These are phyloP conservation scores for Yamadazyma taylorii DNA, from an alignment of 1,139 yeast genomes.

Conservation along the genomic window DNA sequence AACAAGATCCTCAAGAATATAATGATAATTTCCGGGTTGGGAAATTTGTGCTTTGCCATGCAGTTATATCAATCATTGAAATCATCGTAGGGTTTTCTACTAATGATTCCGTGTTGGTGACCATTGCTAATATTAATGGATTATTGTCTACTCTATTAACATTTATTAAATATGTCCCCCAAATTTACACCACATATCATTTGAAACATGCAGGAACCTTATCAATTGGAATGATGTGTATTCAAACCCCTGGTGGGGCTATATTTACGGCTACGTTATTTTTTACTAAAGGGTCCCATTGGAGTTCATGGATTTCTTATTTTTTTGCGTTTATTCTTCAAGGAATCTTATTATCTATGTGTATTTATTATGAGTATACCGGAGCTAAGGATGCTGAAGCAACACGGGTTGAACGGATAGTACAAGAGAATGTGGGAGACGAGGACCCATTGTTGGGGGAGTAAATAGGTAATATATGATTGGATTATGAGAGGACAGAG, in stretches of 20 bases:
- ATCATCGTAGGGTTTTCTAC: constrained; percentile 30
- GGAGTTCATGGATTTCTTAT: constrained; percentile 89
- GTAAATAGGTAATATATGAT: too few species aligned
- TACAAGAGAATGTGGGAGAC: constrained; percentile 23
- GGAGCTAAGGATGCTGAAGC: constrained; percentile 33
- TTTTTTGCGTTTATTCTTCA: constrained; percentile 72
- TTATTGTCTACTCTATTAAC: constrained; percentile 62
- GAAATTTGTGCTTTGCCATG: constrained; percentile 36
- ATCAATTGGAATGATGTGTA: constrained; percentile 77
- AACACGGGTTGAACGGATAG: constrained; percentile 32
- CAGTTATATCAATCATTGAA: constrained; percentile 33
- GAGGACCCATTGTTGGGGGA: neutral
- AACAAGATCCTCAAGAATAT: constrained; percentile 49
- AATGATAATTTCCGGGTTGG: constrained; percentile 43
- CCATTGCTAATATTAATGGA: constrained; percentile 64
- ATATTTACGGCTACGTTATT: constrained; percentile 72
- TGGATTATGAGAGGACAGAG: too few species aligned
- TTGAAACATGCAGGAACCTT: constrained; percentile 80
- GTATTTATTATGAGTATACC: constrained; percentile 39
- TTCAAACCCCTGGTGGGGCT: constrained; percentile 90
- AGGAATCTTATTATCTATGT: constrained; percentile 38
- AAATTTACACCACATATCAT: constrained; percentile 65
- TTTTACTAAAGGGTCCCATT: constrained; percentile 70
- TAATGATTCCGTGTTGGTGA: constrained; percentile 20
- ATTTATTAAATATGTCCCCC: constrained; percentile 77